A percentile compares a stretch with the other conserved stretches of the same genome.
Conservation (phyloP, 176 grass and related monocot species). For the Oryza officinalis region DNA sequence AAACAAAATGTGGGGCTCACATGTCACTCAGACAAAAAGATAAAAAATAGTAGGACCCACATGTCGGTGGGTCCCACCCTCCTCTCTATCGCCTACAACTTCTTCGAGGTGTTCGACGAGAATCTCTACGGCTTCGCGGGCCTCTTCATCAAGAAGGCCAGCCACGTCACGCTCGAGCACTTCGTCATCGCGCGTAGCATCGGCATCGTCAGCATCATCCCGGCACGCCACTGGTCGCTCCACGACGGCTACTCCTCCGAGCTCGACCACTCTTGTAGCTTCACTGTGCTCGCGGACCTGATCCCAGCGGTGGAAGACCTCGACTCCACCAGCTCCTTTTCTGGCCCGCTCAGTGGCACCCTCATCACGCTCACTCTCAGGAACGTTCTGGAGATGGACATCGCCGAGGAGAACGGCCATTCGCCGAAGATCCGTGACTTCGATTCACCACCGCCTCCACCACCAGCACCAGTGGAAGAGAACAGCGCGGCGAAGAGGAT, state of each 20-base stretch:
- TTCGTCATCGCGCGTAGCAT: constrained; percentile 78
- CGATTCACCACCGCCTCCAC: neutral
- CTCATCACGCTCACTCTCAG: neutral
- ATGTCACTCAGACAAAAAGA: no score
- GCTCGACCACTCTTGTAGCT: constrained; percentile 47
- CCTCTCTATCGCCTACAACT: constrained; percentile 88
- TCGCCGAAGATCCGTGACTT: constrained; percentile 41
- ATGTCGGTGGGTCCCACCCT: no score
- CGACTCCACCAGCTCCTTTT: constrained; percentile 69
- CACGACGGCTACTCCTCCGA: constrained; percentile 61
- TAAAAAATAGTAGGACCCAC: no score
- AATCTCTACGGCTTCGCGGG: constrained; percentile 82
- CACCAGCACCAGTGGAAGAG: no score
- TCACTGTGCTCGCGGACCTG: constrained; percentile 33
- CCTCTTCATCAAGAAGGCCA: constrained; percentile 70
- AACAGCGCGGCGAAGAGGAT: no score
- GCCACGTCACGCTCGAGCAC: constrained; percentile 56
- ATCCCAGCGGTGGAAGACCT: constrained; percentile 28
- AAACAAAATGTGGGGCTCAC: no score
- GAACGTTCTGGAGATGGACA: constrained; percentile 1
- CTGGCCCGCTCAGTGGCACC: constrained; percentile 52
- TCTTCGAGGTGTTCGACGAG: constrained; percentile 89
- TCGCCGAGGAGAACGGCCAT: neutral
- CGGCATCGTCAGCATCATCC: constrained; percentile 76
- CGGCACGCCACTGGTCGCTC: constrained; percentile 59